Conservation (phyloP, 2,329 filamentous ascomycete genomes). For the Sclerotinia borealis region DNA sequence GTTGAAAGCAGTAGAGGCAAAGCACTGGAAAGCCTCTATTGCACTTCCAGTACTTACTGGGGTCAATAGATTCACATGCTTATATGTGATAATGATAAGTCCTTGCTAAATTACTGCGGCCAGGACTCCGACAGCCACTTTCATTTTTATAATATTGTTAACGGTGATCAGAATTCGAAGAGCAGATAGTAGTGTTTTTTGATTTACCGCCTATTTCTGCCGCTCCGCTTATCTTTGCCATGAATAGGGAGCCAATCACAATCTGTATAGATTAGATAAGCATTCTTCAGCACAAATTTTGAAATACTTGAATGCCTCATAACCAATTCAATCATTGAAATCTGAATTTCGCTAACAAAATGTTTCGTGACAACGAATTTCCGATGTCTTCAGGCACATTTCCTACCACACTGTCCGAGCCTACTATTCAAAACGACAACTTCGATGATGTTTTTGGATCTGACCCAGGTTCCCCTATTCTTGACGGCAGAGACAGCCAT, state of each 20-base stretch:
- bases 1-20: too few relatives aligned
- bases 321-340: not conserved
- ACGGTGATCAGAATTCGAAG: not conserved
- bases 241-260: not conserved
- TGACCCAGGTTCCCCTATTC: conserved; percentile 26
- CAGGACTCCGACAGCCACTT: not conserved
- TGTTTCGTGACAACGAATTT: conserved; percentile 8
- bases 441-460: conserved; percentile 33
- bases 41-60: not conserved
- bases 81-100: not conserved
- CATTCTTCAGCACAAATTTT: not conserved
- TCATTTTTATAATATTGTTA: not conserved
- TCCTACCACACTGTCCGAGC: not conserved
- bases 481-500: not conserved
- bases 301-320: not conserved
- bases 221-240: too few relatives aligned
- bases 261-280: not conserved
- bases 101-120: not conserved
- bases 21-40: not conserved
- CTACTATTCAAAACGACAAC: conserved; percentile 21
- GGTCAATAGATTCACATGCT: not conserved
- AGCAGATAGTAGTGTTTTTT: not conserved
- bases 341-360: not conserved
- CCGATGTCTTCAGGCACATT: not conserved
- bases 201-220: not conserved